Conservation (phyloP, 2,329 filamentous ascomycete species). For the Sclerotinia subarctica region DNA sequence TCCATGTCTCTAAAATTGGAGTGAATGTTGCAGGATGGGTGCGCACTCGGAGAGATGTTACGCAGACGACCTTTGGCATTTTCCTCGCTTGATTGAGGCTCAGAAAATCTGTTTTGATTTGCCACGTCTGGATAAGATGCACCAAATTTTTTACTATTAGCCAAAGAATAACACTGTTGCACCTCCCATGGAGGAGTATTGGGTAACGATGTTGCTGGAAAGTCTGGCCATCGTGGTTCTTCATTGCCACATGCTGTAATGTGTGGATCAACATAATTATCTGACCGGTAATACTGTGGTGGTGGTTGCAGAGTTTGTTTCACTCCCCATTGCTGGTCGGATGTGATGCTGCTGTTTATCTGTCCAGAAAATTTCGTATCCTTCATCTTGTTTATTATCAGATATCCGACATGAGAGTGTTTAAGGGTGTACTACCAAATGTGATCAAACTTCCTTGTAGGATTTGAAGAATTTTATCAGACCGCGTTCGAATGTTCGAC, state of each 20-base stretch:
- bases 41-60: background rate
- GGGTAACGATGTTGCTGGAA: too few species aligned
- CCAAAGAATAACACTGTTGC: background rate
- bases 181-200: too few species aligned
- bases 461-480: background rate
- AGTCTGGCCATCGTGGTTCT: too few species aligned
- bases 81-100: background rate
- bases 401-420: too few species aligned
- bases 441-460: too few species aligned
- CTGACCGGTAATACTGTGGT: background rate
- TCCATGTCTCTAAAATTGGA: background rate
- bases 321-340: background rate
- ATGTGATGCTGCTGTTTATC: background rate
- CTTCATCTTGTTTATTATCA: too few species aligned
- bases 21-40: background rate
- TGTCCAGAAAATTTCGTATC: too few species aligned
- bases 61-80: background rate
- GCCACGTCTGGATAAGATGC: background rate
- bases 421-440: background rate
- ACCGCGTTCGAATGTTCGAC: background rate
- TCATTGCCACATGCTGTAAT: background rate
- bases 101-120: background rate
- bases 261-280: background rate
- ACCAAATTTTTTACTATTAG: background rate
- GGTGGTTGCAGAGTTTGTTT: too few species aligned